Evolutionary conservation across 805 yeast species (phyloP), one percentile per base, ranked within the genome.

Genomic region (Tanozyma kutaoensis): DNA sequence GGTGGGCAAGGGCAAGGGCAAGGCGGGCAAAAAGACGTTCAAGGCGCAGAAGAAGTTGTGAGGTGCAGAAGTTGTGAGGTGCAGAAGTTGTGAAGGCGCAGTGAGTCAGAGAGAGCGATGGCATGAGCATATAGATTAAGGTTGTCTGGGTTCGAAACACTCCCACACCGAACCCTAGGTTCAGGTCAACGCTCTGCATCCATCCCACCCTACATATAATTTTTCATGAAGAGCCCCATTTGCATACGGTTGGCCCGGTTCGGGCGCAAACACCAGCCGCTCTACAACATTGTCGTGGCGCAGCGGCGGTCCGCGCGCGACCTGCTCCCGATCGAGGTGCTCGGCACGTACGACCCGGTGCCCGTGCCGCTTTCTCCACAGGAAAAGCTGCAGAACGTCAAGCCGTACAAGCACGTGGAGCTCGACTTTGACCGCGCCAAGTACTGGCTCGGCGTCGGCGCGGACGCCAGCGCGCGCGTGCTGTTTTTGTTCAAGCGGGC

Each of bases 391-490:
- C 48, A 47, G 13, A 80, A 78, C 8, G 56, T 58, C 22, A 55
- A 65, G 34, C 80, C 86, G 9, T 62, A 67, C 26, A 88, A 91
- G 49, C 85, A 85, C 39, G 69, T 88, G 22, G 68, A 75, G 38
- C 58, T 91, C 20, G 97, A 91, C 48, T 85, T 91, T 46, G 72
- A 73, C 37, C 72, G 95, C 42, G 72, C 95, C 4, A 84, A 84
- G 50, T 91, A 91, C 54, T 91, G 98, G 98, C 58, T 91, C 20
- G 94, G 95, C 42, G 94, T 84, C 12, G 98, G 98, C 9, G 97
- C 97, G 1, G 93, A 81, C 48, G 93, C 95, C 5, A 73, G 88
- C 14, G 85, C 78, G 24, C 61, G 91, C 3, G 93, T 88, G 9
- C 66, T 72, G 3, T 72, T 72, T 37, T 56, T 91, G 28, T 69